Evolutionary conservation across 1,284 basidiomycete genomes (phyloP).

Genomic region (Austropuccinia psidii): DNA sequence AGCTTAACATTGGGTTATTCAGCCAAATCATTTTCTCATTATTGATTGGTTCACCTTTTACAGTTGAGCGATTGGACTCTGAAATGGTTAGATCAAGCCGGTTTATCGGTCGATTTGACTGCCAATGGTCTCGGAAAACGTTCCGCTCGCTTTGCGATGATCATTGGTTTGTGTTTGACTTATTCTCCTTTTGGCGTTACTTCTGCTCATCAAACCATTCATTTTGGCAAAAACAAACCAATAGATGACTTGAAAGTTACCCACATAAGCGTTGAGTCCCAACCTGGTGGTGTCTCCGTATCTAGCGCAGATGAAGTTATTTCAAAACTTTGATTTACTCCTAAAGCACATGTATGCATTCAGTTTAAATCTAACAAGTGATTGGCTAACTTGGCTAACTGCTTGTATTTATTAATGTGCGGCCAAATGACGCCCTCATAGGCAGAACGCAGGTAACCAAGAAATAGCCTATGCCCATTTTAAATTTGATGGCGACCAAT

Average conservation of each 20-base stretch:
- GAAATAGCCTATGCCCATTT: too few relatives aligned
- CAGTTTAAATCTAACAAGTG: neutral
- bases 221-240: neutral
- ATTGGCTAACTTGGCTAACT: too few relatives aligned
- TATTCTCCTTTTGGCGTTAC: neutral
- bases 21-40: neutral
- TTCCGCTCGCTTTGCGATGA: slow-evolving; percentile 14
- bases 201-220: neutral
- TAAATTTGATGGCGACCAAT: too few relatives aligned
- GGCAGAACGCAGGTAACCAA: too few relatives aligned
- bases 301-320: slow-evolving; percentile 27
- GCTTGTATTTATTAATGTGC: too few relatives aligned
- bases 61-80: slow-evolving; percentile 20
- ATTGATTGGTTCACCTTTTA: neutral
- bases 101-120: slow-evolving; percentile 22
- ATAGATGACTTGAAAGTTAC: slow-evolving; percentile 33
- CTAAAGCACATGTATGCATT: neutral
- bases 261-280: slow-evolving; percentile 13
- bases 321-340: slow-evolving; percentile 11
- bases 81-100: slow-evolving; percentile 32
- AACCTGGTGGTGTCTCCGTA: slow-evolving; percentile 14
- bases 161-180: neutral
- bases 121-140: slow-evolving; percentile 16
- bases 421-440: too few relatives aligned
- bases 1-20: neutral